Evolutionary conservation across 805 yeast species (phyloP), one percentile per base, ranked within the genome.

Genomic region (Helenozyma rhizophorensis): DNA sequence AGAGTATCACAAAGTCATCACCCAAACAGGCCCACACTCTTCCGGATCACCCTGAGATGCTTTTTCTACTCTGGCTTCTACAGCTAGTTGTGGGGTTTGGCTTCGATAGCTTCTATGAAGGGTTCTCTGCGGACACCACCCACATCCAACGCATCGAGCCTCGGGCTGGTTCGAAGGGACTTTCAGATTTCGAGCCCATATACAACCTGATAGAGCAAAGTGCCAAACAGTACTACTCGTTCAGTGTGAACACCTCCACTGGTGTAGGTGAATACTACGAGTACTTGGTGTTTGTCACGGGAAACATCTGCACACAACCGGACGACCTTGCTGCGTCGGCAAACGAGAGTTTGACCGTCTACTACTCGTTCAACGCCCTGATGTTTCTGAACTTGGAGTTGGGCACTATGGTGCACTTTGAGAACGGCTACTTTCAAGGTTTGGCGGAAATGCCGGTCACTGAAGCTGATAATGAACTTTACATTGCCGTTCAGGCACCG

Each of bases 281-380:
- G 43, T 56, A 63, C 33, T 55, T 74, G 51, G 57, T 74, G 26
- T 75, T 71, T 42, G 37, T 75, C 12, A 67, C 76, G 11, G 80
- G 77, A 2, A 72, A 73, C 33, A 59, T 75, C 10, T 74, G 79
- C 40, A 37, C 24, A 40, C 59, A 60, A 34, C 67, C 71, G 1
- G 31, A 21, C 7, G 48, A 55, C 35, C 29, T 54, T 10, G 27
- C 23, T 1, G 30, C 45, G 9, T 28, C 35, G 24, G 46, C 33
- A n/a, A 45, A 52, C 33, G 49, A 51, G 18, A 41, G 56, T 34
- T 42, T 65, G 23, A 53, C 60, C 9, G 68, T 65, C 12, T 64
- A 64, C 46, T 60, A 54, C 36, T 62, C 68, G 11, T 65, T 64
- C 45, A 60, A 65, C 44, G 25, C 59, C 14, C 42, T 49, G 24